Evolutionary conservation across 352 stramenopile genomes (phyloP), one percentile per base, ranked within the genome.

Genomic region (Phytophthora boehmeriae): DNA sequence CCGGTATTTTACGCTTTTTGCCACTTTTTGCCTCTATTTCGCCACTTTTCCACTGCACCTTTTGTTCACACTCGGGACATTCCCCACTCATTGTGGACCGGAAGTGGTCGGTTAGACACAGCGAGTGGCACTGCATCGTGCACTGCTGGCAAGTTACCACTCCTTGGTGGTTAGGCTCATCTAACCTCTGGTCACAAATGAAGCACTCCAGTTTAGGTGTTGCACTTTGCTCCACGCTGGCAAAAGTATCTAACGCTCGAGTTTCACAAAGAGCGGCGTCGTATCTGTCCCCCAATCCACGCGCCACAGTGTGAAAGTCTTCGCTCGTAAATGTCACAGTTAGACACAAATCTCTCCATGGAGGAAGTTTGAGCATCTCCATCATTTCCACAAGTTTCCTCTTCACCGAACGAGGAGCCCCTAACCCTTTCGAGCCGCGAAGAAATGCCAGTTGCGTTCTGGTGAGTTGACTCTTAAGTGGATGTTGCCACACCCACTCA

Each of bases 401-500:
- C 57, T 89, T 86, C 8, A 93, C 73, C 0, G 79, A 90, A 5
- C 74, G 65, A 54, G 78, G 72, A n/a, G 62, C 42, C 19, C 85
- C 85, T 17, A 88, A 39, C 0, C 73, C 75, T 42, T 61, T 73
- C 2, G 53, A 73, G 8, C 70, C 71, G 4, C 68, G 66, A 25
- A 90, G 46, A 39, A 30, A 48, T 2, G 35, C 17, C 23, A 92
- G 34, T 1, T 74, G 66, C 27, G 62, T 54, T 35, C 73, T 81
- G 4, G 79, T 85, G 43, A 90, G 63, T 57, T 83, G 73, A 65
- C 77, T 83, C 20, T 61, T 70, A 22, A 76, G 64, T 17, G 85
- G 85, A 54, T 93, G 82, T 66, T 93, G 84, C 84, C 82, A 93
- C 13, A 86, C 76, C 54, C 76, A 93, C 55, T 93, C 84, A 51